A percentile compares a stretch with the other conserved stretches of the same genome.
phyloP scores from a whole-genome alignment of 1,284 basidiomycete species.

The Boletus mariae region DNA sequence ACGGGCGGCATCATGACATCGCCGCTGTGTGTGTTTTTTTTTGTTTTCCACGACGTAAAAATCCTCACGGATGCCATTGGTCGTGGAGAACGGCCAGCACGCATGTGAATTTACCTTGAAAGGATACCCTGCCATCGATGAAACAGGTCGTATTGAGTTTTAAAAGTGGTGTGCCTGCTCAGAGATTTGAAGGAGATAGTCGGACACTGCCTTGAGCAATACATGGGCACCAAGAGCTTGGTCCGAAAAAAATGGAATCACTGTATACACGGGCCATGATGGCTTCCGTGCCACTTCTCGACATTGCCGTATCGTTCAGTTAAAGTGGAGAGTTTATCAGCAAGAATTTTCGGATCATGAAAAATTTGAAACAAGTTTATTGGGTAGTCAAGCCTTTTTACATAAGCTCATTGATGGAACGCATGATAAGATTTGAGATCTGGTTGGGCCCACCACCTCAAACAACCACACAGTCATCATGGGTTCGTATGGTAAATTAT shows the following conservation, averaged over 20 bases:
- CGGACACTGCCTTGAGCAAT: not conserved
- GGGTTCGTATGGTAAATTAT: conserved; percentile 15
- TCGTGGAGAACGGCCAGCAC: too few relatives aligned
- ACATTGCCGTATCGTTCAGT: conserved; percentile 20
- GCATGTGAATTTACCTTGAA: conserved; percentile 2
- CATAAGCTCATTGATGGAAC: conserved; percentile 13
- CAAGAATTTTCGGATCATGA: conserved; percentile 20
- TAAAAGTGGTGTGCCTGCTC: conserved; percentile 5
- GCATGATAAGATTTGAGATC: conserved; percentile 24
- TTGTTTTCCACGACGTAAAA: conserved; percentile 25
- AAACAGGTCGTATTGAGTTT: not conserved
- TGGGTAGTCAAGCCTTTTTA: conserved; percentile 14
- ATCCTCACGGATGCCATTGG: conserved; percentile 6
- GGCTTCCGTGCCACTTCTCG: conserved; percentile 11
- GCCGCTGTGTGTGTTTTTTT: conserved; percentile 1
- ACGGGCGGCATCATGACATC: conserved; percentile 12
- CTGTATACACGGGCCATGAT: not conserved
- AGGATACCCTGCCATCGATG: conserved; percentile 8
- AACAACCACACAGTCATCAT: conserved; percentile 14
- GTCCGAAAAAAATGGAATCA: conserved; percentile 17
- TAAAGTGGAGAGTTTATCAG: not conserved
- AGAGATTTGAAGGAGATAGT: conserved; percentile 7
- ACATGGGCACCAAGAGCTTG: not conserved
- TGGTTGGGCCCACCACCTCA: not conserved
- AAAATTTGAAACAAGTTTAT: conserved; percentile 30